Evolutionary conservation across 108 stramenopile genomes (phyloP), one percentile per base, ranked within the genome.

Genomic region (Fragilaria crotonensis): DNA sequence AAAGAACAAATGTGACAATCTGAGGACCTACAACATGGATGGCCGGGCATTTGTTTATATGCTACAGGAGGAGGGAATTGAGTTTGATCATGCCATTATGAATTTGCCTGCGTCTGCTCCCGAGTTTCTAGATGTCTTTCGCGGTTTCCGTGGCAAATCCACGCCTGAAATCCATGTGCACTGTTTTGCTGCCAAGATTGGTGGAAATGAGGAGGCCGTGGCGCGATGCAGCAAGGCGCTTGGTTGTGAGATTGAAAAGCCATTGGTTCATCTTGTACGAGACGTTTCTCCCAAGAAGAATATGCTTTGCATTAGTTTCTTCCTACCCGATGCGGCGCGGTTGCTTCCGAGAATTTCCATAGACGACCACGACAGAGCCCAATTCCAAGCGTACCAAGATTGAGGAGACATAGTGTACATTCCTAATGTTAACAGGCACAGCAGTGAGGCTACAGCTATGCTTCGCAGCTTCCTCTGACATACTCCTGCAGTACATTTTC

Each of bases 111-210:
- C 87, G 18, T 66, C 75, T 11, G 94, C 95, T 0, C 83, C 93
- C 18, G 93, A 95, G 25, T 98, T 97, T 69, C 63, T 98, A 59
- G 95, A 97, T 76, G 91, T 83, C 9, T 96, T 98, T 69, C 73
- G 81, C 3, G 95, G 92, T 17, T 93, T 68, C 64, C 21, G 20
- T 20, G 17, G 3, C 5, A 11, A 28, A 11, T 44, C 26, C 7
- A 46, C 45, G 25, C 90, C 90, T 2, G 70, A 67, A 31, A 69
- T 93, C 48, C 90, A 93, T 63, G 83, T 89, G 14, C 79, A 93
- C 58, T 93, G 90, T 60, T 93, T 93, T 54, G 82, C 64, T 25
- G 67, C 77, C 32, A 91, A 91, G 60, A 41, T 41, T 11, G 36
- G 63, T 30, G 68, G 77, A 21, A 67, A 70, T 25, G 54, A 52